These are phyloP conservation scores for Daldinia concentrica DNA, from an alignment of 495 filamentous ascomycete species.

Conservation along the genomic window DNA sequence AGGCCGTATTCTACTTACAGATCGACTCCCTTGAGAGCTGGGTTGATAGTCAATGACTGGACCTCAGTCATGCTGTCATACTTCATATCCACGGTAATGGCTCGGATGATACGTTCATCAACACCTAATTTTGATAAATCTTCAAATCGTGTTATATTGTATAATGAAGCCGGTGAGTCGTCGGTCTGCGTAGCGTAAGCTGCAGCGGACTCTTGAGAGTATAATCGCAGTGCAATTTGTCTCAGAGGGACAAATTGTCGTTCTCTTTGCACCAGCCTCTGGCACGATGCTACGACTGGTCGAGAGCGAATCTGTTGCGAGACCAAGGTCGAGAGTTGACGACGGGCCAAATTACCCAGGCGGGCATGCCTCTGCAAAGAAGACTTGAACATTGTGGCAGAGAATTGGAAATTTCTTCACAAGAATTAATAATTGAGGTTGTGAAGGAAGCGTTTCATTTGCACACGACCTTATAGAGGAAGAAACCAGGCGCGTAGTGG, in stretches of 20 bases:
- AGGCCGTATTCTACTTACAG: conserved; percentile 66
- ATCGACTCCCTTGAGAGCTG: conserved; percentile 80
- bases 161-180: conserved; percentile 27
- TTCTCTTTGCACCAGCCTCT: conserved; percentile 25
- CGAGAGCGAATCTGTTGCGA: conserved; percentile 38
- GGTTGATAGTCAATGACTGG: conserved; percentile 82
- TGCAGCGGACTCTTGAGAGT: conserved; percentile 51
- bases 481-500: conserved; percentile 36
- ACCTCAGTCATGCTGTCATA: conserved; percentile 92
- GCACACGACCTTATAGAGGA: conserved; percentile 26
- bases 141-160: conserved; percentile 69
- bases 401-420: conserved; percentile 5
- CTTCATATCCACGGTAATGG: conserved; percentile 76
- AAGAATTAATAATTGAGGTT: conserved; percentile 9
- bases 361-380: conserved; percentile 46
- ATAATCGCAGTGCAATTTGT: conserved; percentile 46
- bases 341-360: conserved; percentile 41
- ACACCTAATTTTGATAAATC: conserved; percentile 73
- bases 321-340: conserved; percentile 39
- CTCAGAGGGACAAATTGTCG: conserved; percentile 20
- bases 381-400: conserved; percentile 8
- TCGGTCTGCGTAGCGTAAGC: conserved; percentile 11
- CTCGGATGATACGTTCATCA: conserved; percentile 68
- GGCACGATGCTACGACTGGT: conserved; percentile 29
- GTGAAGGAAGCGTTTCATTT: conserved; percentile 31